Evolutionary conservation across 257 asterid species (phyloP), one percentile per base, ranked within the genome.

Genomic region (Verbena officinalis): DNA sequence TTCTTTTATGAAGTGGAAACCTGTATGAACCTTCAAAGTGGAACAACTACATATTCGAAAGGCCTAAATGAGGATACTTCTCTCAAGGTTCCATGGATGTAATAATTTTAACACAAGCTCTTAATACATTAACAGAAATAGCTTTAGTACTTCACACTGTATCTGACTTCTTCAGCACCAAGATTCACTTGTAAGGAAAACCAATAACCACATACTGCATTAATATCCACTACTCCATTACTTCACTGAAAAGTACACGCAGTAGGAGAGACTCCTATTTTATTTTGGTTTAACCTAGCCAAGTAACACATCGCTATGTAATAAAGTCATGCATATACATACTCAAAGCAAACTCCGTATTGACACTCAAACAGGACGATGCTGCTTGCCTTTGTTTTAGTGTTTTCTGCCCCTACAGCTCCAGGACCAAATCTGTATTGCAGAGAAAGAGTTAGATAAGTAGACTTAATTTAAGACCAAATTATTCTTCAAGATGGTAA

Each of bases 341-440:
- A 52, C 76, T 62, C 58, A 17, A 62, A 57, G 64, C 33, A 46
- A 56, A 62, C 71, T 65, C 56, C 55, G 62, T 9, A 36, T 49
- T 64, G 72, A 55, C 59, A 56, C 21, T 36, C 54, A 38, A 66
- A 48, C 65, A 19, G 42, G 58, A 57, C 14, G 65, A 46, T 73
- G 43, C 65, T 67, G 54, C 68, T 44, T 19, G 40, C 22, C 68
- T 42, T 59, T 73, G 69, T 73, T 75, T 65, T 59, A 51, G 33
- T 57, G 14, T 38, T 36, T 73, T 71, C 62, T 53, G 42, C 67
- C 54, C 63, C 64, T 77, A 71, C 75, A 80, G 82, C 83, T 80
- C 86, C 86, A 80, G 67, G 61, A 80, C 86, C 80, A 77, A 71
- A 70, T 73, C 86, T 83, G 23, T 49, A 20, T 21, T 74, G 60